Conservation (phyloP, 257 asterid species). For the Orobanche coerulescens region DNA sequence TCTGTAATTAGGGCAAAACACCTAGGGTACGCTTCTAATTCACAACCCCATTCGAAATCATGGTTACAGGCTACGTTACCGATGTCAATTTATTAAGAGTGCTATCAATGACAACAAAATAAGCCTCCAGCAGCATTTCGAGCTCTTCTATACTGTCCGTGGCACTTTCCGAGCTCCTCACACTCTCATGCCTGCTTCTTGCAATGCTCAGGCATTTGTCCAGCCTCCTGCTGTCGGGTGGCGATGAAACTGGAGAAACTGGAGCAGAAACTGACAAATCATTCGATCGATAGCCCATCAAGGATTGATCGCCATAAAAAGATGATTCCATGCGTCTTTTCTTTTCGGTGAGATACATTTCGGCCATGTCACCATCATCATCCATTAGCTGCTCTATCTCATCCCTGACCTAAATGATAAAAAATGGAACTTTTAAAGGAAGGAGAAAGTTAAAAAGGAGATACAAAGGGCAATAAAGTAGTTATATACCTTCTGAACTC, state of each 20-base stretch:
- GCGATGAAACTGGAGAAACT: constrained; percentile 91
- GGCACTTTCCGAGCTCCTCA: constrained; percentile 75
- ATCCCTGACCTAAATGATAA: constrained; percentile 78
- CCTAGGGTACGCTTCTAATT: neutral
- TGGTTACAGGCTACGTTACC: constrained; percentile 38
- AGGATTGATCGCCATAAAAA: constrained; percentile 74
- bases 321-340: constrained; percentile 73
- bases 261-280: constrained; percentile 85
- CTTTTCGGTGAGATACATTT: constrained; percentile 97
- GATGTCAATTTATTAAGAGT: constrained; percentile 95
- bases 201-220: constrained; percentile 89
- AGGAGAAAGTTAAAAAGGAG: constrained; percentile 22
- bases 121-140: constrained; percentile 98
- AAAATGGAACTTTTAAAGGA: constrained; percentile 11
- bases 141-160: constrained; percentile 75
- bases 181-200: constrained; percentile 93
- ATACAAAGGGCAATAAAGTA: constrained; percentile 3
- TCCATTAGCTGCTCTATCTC: constrained; percentile 99
- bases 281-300: constrained; percentile 61
- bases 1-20: neutral
- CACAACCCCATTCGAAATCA: neutral
- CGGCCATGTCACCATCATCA: constrained; percentile 99
- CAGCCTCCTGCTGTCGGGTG: constrained; percentile 79
- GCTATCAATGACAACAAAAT: constrained; percentile 96
- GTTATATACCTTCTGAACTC: constrained; percentile 83